Evolutionary conservation across 169 alveolate genomes (phyloP).

Genomic region (Cyclospora cayetanensis): DNA sequence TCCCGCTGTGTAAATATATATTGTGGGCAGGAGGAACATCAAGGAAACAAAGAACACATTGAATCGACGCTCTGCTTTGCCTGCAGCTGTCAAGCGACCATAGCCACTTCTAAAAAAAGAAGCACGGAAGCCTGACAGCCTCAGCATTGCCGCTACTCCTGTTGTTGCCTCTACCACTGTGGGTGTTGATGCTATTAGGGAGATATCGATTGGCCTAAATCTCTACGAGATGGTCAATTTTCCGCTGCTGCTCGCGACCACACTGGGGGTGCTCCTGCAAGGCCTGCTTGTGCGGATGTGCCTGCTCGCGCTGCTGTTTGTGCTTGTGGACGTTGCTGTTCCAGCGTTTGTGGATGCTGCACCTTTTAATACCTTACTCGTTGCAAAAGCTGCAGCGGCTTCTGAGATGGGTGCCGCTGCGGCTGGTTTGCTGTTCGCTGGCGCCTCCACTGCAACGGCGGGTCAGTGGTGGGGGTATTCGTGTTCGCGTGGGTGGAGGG

Average conservation of each 20-base stretch:
- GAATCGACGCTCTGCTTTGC: neutral
- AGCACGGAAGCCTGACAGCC: neutral
- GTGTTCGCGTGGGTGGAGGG: too few relatives aligned
- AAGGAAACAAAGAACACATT: neutral
- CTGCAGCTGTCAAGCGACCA: neutral
- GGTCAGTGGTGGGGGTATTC: too few relatives aligned
- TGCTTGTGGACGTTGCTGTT: neutral
- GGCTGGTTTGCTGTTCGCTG: too few relatives aligned
- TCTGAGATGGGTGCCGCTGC: neutral
- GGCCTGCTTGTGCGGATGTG: neutral
- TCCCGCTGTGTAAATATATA: neutral
- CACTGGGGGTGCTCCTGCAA: too few relatives aligned
- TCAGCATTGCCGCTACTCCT: neutral
- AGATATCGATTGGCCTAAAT: too few relatives aligned
- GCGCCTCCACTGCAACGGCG: too few relatives aligned
- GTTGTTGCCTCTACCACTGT: neutral
- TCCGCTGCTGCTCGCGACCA: too few relatives aligned
- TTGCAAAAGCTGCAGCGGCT: neutral
- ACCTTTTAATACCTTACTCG: too few relatives aligned
- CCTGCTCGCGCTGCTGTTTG: neutral
- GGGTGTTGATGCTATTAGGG: neutral
- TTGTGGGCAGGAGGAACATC: conserved; percentile 10
- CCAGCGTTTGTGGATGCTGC: neutral
- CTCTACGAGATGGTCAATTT: too few relatives aligned
- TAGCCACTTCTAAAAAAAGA: conserved; percentile 1